These are phyloP conservation scores for Carex pumila DNA, from an alignment of 176 grass and related monocot genomes.

Conservation along the genomic window DNA sequence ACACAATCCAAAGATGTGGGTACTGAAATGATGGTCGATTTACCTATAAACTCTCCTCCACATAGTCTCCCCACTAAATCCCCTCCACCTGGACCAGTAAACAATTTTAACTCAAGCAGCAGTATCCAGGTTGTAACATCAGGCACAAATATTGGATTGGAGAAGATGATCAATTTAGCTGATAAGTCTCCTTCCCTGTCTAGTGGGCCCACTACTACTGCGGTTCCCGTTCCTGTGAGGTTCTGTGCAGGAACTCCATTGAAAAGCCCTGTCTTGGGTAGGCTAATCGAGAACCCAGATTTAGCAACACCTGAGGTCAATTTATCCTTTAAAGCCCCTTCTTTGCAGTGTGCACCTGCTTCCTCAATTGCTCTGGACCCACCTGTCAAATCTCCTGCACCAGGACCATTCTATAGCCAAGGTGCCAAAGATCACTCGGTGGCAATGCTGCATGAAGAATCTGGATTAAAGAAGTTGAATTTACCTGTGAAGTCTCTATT, in stretches of 20 bases:
- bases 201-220: background rate
- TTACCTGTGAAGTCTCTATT: background rate
- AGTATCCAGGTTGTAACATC: background rate
- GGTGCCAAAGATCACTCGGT: background rate
- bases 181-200: background rate
- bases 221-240: background rate
- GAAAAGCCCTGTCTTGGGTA: background rate
- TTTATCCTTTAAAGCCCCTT: background rate
- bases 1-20: background rate
- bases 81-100: background rate
- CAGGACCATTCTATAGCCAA: background rate
- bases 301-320: background rate
- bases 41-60: background rate
- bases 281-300: background rate
- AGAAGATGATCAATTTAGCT: background rate
- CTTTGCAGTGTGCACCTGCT: background rate
- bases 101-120: background rate
- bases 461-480: background rate
- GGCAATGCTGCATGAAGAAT: background rate
- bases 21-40: background rate
- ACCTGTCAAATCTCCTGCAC: conserved; percentile 12
- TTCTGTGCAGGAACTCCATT: background rate
- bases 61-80: background rate
- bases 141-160: background rate
- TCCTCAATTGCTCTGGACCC: conserved; percentile 26